A percentile compares a stretch with the other conserved stretches of the same genome.
phyloP scores from a whole-genome alignment of 1,284 basidiomycete genomes.

The Tilletiopsis washingtonensis region DNA sequence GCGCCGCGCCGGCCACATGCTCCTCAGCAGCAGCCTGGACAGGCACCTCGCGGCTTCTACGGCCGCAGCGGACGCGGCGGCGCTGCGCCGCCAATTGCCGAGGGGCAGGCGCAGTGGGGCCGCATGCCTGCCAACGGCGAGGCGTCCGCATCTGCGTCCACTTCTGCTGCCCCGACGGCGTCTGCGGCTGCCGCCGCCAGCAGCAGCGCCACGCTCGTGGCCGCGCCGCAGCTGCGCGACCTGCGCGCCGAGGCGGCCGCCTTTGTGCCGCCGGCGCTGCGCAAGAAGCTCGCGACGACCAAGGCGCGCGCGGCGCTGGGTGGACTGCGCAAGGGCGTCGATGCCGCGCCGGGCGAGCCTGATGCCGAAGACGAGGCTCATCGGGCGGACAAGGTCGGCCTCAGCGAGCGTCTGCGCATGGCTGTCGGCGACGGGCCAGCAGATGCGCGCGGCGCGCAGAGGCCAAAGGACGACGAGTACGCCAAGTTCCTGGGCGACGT shows the following conservation, averaged over 20 bases:
- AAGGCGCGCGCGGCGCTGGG: slow-evolving; percentile 19
- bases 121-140: no score
- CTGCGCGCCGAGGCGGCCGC: slow-evolving; percentile 38
- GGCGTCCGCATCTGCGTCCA: background rate
- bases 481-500: slow-evolving; percentile 19
- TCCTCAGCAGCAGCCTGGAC: no score
- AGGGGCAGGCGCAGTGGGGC: no score
- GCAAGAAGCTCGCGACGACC: slow-evolving; percentile 27
- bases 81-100: no score
- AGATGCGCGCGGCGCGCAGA: no score
- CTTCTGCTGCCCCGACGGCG: slow-evolving; percentile 10
- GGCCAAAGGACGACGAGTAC: slow-evolving; percentile 17
- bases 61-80: no score
- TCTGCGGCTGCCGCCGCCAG: slow-evolving; percentile 9
- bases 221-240: slow-evolving; percentile 42
- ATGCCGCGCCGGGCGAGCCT: slow-evolving; percentile 20
- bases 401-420: slow-evolving; percentile 12
- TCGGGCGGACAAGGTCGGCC: slow-evolving; percentile 6
- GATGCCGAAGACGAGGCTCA: slow-evolving; percentile 6
- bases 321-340: slow-evolving; percentile 25
- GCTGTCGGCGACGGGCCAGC: no score
- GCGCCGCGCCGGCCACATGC: background rate
- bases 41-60: no score
- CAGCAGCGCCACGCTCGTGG: no score
- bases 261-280: slow-evolving; percentile 39